Conservation (phyloP, 305 asterid species). For the Fraxinus sp. region DNA sequence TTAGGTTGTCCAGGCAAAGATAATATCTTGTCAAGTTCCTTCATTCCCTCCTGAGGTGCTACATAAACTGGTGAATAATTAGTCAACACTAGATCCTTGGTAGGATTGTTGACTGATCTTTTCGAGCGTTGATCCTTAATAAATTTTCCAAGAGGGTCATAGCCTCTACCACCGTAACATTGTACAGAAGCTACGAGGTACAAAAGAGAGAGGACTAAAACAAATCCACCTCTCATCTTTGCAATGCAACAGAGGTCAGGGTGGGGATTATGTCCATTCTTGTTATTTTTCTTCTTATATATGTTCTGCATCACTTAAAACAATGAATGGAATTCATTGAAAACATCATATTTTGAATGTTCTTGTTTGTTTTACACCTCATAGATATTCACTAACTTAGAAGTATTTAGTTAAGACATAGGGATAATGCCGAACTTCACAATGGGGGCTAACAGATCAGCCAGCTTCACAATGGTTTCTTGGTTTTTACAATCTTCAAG, state of each 20-base stretch:
- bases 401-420: not conserved
- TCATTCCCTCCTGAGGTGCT: constrained; percentile 39
- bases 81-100: not conserved
- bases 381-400: constrained; percentile 4
- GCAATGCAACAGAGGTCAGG: not conserved
- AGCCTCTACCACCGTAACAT: constrained; percentile 30
- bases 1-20: constrained; percentile 59
- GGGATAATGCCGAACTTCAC: not conserved
- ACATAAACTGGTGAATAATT: constrained; percentile 29
- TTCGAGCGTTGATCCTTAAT: constrained; percentile 8
- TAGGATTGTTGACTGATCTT: not conserved
- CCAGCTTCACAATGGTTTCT: not conserved
- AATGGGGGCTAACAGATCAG: not conserved
- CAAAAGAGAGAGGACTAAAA: constrained; percentile 19
- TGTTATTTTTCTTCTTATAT: not conserved
- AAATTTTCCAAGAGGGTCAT: constrained; percentile 24
- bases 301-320: not conserved
- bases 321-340: not conserved
- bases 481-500: not conserved
- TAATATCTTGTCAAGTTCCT: constrained; percentile 38
- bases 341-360: not conserved
- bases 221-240: constrained; percentile 26
- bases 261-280: not conserved
- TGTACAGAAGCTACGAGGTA: constrained; percentile 25
- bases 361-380: not conserved